A percentile compares a stretch with the other conserved stretches of the same genome.
Evolutionary conservation across 352 stramenopile species (phyloP).

Genomic region (Phytophthora idaei): DNA sequence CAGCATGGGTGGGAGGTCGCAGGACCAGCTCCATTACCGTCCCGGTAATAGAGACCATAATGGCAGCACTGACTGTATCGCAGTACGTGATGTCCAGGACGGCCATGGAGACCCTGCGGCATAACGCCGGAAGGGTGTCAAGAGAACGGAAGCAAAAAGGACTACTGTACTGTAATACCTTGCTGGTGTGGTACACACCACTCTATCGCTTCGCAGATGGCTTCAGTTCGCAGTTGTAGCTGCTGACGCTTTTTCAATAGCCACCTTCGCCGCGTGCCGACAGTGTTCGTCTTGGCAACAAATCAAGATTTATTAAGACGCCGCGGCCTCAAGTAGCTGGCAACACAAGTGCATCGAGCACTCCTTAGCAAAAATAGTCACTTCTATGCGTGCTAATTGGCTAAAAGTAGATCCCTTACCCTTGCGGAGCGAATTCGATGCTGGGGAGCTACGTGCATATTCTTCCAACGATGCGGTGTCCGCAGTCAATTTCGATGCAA

Average conservation of each 20-base stretch:
- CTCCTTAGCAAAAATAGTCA: not conserved
- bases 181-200: constrained; percentile 1
- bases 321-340: no score
- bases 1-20: not conserved
- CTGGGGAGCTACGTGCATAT: constrained; percentile 2
- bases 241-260: not conserved
- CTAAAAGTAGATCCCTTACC: not conserved
- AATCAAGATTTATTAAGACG: no score
- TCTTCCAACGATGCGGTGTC: not conserved
- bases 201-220: not conserved
- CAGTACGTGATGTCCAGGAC: not conserved
- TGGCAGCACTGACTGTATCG: not conserved
- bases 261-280: no score
- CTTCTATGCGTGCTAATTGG: constrained; percentile 10
- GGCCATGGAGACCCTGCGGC: not conserved
- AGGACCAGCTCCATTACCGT: not conserved
- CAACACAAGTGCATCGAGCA: no score
- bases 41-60: not conserved
- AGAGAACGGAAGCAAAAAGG: not conserved
- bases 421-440: constrained; percentile 1
- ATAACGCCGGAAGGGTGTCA: not conserved
- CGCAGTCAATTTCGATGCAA: not conserved
- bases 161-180: not conserved
- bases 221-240: not conserved
- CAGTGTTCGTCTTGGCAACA: no score